These are phyloP conservation scores for Begonia peltatifolia DNA, from an alignment of 306 rosid species.

Conservation along the genomic window DNA sequence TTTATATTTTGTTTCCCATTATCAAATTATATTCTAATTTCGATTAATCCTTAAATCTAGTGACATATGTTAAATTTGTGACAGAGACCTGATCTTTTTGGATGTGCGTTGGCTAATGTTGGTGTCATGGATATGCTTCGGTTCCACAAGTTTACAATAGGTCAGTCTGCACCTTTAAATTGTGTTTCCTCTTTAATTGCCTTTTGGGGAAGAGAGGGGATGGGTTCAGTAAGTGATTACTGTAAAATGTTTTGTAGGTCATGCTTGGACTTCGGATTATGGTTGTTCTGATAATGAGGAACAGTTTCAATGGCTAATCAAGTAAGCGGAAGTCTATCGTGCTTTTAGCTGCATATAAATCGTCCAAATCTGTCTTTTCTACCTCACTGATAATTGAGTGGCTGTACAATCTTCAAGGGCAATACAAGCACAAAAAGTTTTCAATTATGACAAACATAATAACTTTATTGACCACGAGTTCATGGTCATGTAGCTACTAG, in stretches of 20 bases:
- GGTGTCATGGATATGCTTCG: slow-evolving; percentile 99
- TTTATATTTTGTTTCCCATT: too few species aligned
- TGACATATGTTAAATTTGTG: not conserved
- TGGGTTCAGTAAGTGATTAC: not conserved
- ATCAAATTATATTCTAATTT: too few species aligned
- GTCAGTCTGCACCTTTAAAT: slow-evolving; percentile 24
- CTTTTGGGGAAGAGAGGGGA: too few species aligned
- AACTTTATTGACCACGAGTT: too few species aligned
- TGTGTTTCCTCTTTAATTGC: not conserved
- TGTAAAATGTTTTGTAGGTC: slow-evolving; percentile 40
- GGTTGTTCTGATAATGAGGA: slow-evolving; percentile 89
- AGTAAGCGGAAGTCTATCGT: slow-evolving; percentile 25
- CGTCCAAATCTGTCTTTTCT: too few species aligned
- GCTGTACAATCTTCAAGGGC: too few species aligned
- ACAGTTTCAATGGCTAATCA: slow-evolving; percentile 82
- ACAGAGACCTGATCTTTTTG: slow-evolving; percentile 92
- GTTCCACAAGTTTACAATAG: slow-evolving; percentile 90
- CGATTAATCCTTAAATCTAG: too few species aligned
- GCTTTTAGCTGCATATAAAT: too few species aligned
- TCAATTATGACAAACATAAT: too few species aligned
- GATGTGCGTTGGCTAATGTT: slow-evolving; percentile 93
- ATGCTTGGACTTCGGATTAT: slow-evolving; percentile 87
- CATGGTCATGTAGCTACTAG: too few species aligned
- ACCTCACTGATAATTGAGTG: too few species aligned
- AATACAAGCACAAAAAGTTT: too few species aligned